Evolutionary conservation across 192 early-diverging fungal species (phyloP).

Genomic region (Backusella sp.): DNA sequence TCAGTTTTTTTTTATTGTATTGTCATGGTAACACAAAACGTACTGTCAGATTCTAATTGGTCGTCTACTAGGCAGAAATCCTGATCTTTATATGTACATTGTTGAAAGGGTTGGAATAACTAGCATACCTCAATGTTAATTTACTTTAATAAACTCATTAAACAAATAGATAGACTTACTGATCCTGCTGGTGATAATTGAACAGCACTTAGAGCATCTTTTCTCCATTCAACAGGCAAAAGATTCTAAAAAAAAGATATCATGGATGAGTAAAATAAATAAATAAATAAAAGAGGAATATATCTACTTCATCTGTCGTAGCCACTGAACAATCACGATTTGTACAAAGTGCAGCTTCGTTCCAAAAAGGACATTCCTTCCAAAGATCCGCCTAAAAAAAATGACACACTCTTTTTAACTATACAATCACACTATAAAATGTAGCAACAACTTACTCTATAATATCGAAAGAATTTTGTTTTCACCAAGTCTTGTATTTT

Average conservation of each 20-base stretch:
- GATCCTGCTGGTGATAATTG: conserved; percentile 59
- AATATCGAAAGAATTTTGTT: conserved; percentile 90
- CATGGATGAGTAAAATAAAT: background rate
- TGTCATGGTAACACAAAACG: background rate
- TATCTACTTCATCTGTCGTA: conserved; percentile 66
- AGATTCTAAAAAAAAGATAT: conserved; percentile 23
- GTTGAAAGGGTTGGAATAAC: conserved; percentile 52
- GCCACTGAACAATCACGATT: conserved; percentile 83
- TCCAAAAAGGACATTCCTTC: conserved; percentile 90
- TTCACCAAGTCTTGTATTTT: conserved; percentile 75
- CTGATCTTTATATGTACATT: conserved; percentile 62
- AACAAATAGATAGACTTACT: conserved; percentile 35
- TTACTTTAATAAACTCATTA: conserved; percentile 15
- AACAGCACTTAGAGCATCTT: conserved; percentile 67
- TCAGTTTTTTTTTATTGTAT: background rate
- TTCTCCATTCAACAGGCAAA: conserved; percentile 51
- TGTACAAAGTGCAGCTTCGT: conserved; percentile 77
- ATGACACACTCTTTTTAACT: background rate
- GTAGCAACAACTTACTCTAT: conserved; percentile 56
- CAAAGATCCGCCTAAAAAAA: conserved; percentile 72
- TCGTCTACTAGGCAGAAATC: conserved; percentile 93
- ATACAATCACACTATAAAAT: background rate
- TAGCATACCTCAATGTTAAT: no score
- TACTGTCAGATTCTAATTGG: conserved; percentile 50
- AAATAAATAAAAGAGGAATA: conserved; percentile 30